Conservation (phyloP, 257 asterid genomes). For the Primulina eburnea region DNA sequence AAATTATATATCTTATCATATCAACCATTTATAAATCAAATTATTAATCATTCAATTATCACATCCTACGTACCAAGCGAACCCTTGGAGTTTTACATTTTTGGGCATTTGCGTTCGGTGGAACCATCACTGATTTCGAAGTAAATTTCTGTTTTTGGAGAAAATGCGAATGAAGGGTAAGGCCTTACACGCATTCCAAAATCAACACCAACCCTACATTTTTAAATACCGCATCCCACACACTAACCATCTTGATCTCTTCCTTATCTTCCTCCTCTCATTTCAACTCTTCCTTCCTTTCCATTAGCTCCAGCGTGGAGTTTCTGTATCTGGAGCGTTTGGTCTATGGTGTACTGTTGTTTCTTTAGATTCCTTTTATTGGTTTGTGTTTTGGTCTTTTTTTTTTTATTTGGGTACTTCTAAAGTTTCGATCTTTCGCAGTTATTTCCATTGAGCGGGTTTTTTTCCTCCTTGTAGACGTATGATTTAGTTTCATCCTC, state of each 20-base stretch:
- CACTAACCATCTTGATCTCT: constrained; percentile 19
- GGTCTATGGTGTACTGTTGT: constrained; percentile 2
- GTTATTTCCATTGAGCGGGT: constrained; percentile 2
- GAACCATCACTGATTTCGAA: not conserved
- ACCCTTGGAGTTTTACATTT: too few species aligned
- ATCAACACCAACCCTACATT: constrained; percentile 45
- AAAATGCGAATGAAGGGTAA: not conserved
- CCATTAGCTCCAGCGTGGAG: not conserved
- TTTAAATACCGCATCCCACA: constrained; percentile 29
- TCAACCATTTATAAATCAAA: too few species aligned
- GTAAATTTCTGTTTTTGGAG: not conserved
- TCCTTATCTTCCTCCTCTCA: constrained; percentile 18
- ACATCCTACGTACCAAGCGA: too few species aligned
- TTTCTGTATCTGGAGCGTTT: constrained; percentile 1
- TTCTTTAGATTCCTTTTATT: not conserved
- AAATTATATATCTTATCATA: too few species aligned
- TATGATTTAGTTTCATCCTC: not conserved
- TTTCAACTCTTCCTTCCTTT: constrained; percentile 27
- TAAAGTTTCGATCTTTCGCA: constrained; percentile 37
- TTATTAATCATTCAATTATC: too few species aligned
- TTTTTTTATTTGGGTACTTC: constrained; percentile 32
- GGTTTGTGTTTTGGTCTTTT: constrained; percentile 22
- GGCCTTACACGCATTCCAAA: constrained; percentile 45
- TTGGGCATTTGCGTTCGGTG: too few species aligned
- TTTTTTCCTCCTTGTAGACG: not conserved